A percentile compares a stretch with the other conserved stretches of the same genome.
These are phyloP conservation scores for Physcia stellaris DNA, from an alignment of 495 filamentous ascomycete species.

Conservation along the genomic window DNA sequence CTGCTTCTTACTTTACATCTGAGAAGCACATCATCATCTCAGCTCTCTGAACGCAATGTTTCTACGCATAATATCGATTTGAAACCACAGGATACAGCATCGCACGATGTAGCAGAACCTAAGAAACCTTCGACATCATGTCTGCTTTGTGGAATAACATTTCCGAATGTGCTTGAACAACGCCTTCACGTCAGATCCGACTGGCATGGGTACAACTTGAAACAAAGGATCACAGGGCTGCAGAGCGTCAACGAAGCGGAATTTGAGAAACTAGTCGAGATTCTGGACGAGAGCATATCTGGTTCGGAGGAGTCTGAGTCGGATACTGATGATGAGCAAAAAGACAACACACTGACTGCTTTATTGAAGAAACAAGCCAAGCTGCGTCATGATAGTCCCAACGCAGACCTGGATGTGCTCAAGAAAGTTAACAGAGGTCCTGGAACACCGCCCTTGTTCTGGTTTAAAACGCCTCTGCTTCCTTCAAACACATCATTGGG, in stretches of 20 bases:
- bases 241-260: slow-evolving; percentile 58
- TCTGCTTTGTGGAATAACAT: slow-evolving; percentile 61
- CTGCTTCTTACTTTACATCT: slow-evolving; percentile 55
- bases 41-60: too few species aligned
- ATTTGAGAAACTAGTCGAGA: slow-evolving; percentile 71
- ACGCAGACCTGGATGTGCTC: slow-evolving; percentile 30
- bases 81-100: too few species aligned
- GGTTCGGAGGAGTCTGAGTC: slow-evolving; percentile 50
- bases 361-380: slow-evolving; percentile 75
- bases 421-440: slow-evolving; percentile 35
- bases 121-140: slow-evolving; percentile 51
- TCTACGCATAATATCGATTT: too few species aligned
- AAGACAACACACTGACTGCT: slow-evolving; percentile 53
- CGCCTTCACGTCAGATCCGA: slow-evolving; percentile 80
- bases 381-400: slow-evolving; percentile 39
- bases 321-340: slow-evolving; percentile 38
- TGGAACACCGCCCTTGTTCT: slow-evolving; percentile 66
- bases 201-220: slow-evolving; percentile 85
- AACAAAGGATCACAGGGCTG: slow-evolving; percentile 65
- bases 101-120: slow-evolving; percentile 19
- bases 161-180: slow-evolving; percentile 64
- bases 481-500: slow-evolving; percentile 71
- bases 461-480: slow-evolving; percentile 65
- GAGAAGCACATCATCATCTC: too few species aligned
- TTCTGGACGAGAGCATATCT: slow-evolving; percentile 82